Base-by-base conservation (phyloP, 768 basidiomycete genomes). In the Phylloporus sp. region DNA sequence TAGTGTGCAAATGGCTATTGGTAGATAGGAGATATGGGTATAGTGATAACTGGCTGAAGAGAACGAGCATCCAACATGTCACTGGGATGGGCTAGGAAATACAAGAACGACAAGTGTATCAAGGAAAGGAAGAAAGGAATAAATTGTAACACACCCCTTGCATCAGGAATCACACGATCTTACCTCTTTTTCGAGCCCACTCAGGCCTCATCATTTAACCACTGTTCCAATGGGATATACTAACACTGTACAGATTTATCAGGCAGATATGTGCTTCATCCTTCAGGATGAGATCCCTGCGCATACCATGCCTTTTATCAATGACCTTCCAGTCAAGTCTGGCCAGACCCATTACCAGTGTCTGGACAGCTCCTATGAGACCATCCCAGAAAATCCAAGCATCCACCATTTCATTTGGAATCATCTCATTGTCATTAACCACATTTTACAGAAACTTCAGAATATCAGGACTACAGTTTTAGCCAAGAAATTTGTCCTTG, bases 241-340 rank as follows among this genome's bases (percentile, higher is more conserved):
- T 0, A 74, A 75, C 21, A 67, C 64, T 0, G 62, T 68, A 0
- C 66, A 65, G 0, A 69, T 74, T 2, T 69, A 72, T 37, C 70
- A 76, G 14, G 69, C 64, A 13, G 64, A 74, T 42, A 60, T 72
- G 6, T 59, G 59, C 0, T 68, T 65, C 37, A 69, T 74, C 7
- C 48, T 77, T 0, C 57, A 68, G 36, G 47, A 61, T 0, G 67
- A 76, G 46, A 75, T 77, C 2, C 71, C 15, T 0, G 71, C 71
- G 1, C 20, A 59, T 6, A 69, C 68, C 0, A 48, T 54, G 0
- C 65, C 63, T 0, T 79, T 65, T 40, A 63, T 77, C 9, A 69
- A 79, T 47, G 67, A 77, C 48, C 50, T 69, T 0, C 61, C 62
- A 0, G 44, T 74, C 4, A 66, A 64, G n/a, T n/a, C n/a, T n/a